These are phyloP conservation scores for Diutina pseudorugosa DNA, from an alignment of 1,139 yeast species.

Conservation along the genomic window DNA sequence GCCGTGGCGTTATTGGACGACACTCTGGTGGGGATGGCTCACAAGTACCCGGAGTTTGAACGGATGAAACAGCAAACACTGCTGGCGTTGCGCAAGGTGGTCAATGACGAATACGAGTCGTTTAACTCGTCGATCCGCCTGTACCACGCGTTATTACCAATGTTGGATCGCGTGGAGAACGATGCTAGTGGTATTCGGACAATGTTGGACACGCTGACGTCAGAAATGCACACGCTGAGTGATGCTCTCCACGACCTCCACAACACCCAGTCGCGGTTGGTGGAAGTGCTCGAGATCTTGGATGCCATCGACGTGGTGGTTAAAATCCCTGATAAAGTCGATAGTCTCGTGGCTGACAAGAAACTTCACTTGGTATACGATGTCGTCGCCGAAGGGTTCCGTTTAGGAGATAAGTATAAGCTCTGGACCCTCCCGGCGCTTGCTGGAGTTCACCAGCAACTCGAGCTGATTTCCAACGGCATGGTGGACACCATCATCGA, in stretches of 20 bases:
- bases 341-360: constrained; percentile 51
- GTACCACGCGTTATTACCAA: constrained; percentile 25
- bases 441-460: constrained; percentile 40
- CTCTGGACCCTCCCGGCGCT: constrained; percentile 56
- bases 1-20: constrained; percentile 75
- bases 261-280: constrained; percentile 46
- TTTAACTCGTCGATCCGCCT: constrained; percentile 53
- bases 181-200: constrained; percentile 39
- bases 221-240: constrained; percentile 41
- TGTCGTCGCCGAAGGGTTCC: constrained; percentile 43
- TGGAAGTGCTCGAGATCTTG: constrained; percentile 59
- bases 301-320: constrained; percentile 57
- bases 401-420: constrained; percentile 44
- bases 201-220: constrained; percentile 38
- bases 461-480: constrained; percentile 51
- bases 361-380: constrained; percentile 61
- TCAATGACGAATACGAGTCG: constrained; percentile 72
- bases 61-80: constrained; percentile 44
- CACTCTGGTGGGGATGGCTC: constrained; percentile 81
- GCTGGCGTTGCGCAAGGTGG: constrained; percentile 51
- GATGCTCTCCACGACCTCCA: constrained; percentile 54
- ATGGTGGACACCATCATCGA: constrained; percentile 66
- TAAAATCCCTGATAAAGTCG: constrained; percentile 50
- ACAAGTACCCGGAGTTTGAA: constrained; percentile 47
- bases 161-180: constrained; percentile 45